Percentiles rank a stretch among this genome's conserved stretches.
Conservation (phyloP, 345 rosid species). For the Heritiera fomes region DNA sequence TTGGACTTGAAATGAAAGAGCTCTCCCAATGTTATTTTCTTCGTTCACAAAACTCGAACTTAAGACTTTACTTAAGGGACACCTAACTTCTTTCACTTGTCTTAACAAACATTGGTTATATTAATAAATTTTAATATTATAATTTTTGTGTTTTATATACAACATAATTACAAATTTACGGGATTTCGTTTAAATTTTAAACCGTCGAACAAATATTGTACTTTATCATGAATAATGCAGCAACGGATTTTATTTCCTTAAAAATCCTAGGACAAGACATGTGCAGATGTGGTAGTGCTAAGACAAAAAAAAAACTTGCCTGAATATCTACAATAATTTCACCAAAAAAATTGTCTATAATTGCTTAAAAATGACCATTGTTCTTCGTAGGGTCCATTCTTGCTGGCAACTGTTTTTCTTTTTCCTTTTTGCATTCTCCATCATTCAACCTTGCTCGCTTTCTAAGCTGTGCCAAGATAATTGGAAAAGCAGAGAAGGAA, state of each 20-base stretch:
- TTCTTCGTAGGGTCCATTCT: background rate
- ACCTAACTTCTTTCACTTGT: too few species aligned
- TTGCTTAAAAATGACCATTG: constrained; percentile 1
- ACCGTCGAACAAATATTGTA: background rate
- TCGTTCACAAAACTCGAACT: too few species aligned
- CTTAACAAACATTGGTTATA: too few species aligned
- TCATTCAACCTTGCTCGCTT: background rate
- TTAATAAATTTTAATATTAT: too few species aligned
- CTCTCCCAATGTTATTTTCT: too few species aligned
- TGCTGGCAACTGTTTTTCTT: background rate
- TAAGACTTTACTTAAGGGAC: too few species aligned
- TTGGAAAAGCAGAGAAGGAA: constrained; percentile 4
- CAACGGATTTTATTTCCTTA: background rate
- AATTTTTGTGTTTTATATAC: too few species aligned
- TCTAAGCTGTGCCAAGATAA: background rate
- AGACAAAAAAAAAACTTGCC: too few species aligned
- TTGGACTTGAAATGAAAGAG: too few species aligned
- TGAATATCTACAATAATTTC: background rate
- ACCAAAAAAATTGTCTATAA: background rate
- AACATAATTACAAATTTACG: too few species aligned
- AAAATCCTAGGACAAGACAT: background rate
- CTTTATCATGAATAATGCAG: background rate
- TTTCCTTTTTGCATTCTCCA: background rate
- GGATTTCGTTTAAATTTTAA: background rate
- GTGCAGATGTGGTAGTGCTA: background rate